phyloP scores from a whole-genome alignment of 2,329 filamentous ascomycete species.

The Colletotrichum sp. region DNA sequence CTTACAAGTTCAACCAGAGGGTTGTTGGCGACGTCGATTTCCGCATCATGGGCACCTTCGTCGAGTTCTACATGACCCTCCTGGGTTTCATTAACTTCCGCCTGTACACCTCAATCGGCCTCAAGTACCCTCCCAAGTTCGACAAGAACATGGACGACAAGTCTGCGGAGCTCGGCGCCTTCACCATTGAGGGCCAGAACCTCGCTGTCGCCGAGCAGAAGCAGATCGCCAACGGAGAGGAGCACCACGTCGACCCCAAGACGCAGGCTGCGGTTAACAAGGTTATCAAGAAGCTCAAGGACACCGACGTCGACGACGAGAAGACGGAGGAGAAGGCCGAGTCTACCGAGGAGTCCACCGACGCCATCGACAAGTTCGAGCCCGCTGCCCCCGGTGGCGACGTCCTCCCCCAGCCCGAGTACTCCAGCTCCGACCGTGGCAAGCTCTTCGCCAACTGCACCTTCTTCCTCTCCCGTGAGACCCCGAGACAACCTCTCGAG shows the following conservation, averaged over 20 bases:
- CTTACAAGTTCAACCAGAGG: slow-evolving; percentile 96
- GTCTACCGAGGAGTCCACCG: slow-evolving; percentile 48
- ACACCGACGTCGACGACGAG: slow-evolving; percentile 49
- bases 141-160: slow-evolving; percentile 85
- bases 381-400: slow-evolving; percentile 85
- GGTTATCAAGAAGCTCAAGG: slow-evolving; percentile 71
- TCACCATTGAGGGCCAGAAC: slow-evolving; percentile 81
- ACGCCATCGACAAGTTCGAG: slow-evolving; percentile 90
- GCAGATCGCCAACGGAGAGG: slow-evolving; percentile 55
- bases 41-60: slow-evolving; percentile 98
- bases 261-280: slow-evolving; percentile 72
- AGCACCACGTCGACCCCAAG: slow-evolving; percentile 63
- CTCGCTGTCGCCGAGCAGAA: slow-evolving; percentile 60
- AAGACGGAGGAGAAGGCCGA: slow-evolving; percentile 42
- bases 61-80: slow-evolving; percentile 98
- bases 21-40: slow-evolving; percentile 96
- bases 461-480: slow-evolving; percentile 92
- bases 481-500: slow-evolving; percentile 87
- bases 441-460: slow-evolving; percentile 88
- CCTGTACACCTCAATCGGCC: slow-evolving; percentile 86
- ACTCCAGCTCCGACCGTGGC: slow-evolving; percentile 69
- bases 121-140: slow-evolving; percentile 97
- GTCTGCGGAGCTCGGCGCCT: slow-evolving; percentile 88
- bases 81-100: slow-evolving; percentile 96
- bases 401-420: slow-evolving; percentile 78